Conservation (phyloP, 179 eudicot genomes). For the Pouteria campechiana region DNA sequence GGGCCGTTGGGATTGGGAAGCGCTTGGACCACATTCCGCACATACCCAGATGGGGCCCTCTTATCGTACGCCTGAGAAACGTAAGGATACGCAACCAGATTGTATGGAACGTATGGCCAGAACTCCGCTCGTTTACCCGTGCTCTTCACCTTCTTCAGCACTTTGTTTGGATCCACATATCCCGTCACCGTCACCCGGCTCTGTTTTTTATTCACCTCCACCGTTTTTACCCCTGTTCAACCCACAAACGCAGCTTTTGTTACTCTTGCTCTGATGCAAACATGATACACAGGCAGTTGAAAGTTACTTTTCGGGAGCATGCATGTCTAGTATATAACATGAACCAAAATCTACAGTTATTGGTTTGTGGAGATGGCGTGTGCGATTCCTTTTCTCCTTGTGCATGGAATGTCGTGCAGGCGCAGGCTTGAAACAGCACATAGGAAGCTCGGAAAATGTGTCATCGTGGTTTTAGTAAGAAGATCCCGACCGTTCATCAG, state of each 20-base stretch:
- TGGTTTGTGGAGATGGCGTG: no score
- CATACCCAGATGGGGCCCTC: slow-evolving; percentile 72
- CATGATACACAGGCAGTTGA: no score
- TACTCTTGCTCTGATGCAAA: no score
- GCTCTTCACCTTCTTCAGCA: slow-evolving; percentile 40
- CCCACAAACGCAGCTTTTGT: neutral
- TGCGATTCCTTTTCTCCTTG: no score
- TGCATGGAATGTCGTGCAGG: no score
- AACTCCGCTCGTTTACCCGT: slow-evolving; percentile 69
- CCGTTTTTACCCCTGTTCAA: slow-evolving; percentile 47
- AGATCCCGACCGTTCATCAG: no score
- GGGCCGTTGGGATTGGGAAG: slow-evolving; percentile 23
- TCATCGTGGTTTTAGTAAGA: no score
- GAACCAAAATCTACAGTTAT: no score
- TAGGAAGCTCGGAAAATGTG: no score
- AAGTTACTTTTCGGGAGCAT: no score
- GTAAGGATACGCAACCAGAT: slow-evolving; percentile 54
- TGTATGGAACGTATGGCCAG: slow-evolving; percentile 75
- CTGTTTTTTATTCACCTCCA: slow-evolving; percentile 49
- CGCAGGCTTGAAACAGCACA: no score
- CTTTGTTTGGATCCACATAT: slow-evolving; percentile 53
- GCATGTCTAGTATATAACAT: no score
- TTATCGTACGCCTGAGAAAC: slow-evolving; percentile 60
- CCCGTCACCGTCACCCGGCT: slow-evolving; percentile 63
- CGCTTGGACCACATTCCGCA: slow-evolving; percentile 45